A percentile compares a stretch with the other conserved stretches of the same genome.
phyloP scores from a whole-genome alignment of 2,329 filamentous ascomycete species.

The Hortaea werneckii region DNA sequence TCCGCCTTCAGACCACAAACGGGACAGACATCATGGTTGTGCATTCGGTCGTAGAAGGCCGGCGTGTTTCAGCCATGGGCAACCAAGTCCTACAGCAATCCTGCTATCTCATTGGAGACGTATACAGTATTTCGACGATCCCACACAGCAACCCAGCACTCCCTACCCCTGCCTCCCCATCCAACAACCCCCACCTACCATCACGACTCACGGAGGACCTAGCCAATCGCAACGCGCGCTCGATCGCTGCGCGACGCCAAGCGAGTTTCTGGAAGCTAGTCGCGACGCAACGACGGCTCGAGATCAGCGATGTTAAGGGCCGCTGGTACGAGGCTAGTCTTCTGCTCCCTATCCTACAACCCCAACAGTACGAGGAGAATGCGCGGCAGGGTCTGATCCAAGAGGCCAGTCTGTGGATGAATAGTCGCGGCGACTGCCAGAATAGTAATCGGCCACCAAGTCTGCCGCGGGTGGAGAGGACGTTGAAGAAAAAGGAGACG shows the following conservation, averaged over 20 bases:
- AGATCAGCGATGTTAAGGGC: conserved; percentile 44
- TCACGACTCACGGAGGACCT: conserved; percentile 43
- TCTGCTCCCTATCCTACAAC: conserved; percentile 35
- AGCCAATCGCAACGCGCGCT: conserved; percentile 35
- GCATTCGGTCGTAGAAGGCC: conserved; percentile 33
- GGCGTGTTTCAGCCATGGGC: conserved; percentile 13
- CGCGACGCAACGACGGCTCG: conserved; percentile 21
- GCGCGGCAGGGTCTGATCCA: conserved; percentile 21
- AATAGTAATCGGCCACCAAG: conserved; percentile 19
- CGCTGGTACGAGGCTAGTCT: conserved; percentile 50
- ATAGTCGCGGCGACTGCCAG: conserved; percentile 25
- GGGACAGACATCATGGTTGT: conserved; percentile 41
- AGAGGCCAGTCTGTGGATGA: conserved; percentile 28
- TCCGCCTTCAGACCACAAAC: conserved; percentile 39
- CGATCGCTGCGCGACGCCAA: conserved; percentile 27
- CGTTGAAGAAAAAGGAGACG: conserved; percentile 22
- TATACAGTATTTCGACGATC: conserved; percentile 40
- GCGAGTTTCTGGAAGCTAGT: conserved; percentile 37
- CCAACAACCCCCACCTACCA: conserved; percentile 36
- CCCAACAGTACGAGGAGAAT: conserved; percentile 15
- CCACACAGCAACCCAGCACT: conserved; percentile 25
- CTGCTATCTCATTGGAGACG: conserved; percentile 39
- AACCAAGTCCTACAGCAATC: conserved; percentile 15
- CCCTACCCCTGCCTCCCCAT: conserved; percentile 23
- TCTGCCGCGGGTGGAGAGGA: conserved; percentile 19